Evolutionary conservation across 805 yeast species (phyloP).

Genomic region (Nakazawaea wickerhamii): DNA sequence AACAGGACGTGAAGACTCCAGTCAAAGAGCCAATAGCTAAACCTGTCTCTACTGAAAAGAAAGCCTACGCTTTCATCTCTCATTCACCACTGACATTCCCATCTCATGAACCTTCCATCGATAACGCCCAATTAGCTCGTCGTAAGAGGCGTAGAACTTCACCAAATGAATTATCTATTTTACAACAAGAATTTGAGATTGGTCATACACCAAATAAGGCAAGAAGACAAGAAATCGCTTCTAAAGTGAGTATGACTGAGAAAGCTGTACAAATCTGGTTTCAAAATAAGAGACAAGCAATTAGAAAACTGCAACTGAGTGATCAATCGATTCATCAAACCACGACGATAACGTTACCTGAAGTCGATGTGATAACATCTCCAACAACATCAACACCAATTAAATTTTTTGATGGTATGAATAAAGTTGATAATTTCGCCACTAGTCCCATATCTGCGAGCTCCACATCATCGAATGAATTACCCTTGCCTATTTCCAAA

Average conservation of each 20-base stretch:
- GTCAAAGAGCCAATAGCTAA: neutral
- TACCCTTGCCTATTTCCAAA: neutral
- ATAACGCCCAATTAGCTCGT: constrained; percentile 88
- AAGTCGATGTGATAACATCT: constrained; percentile 5
- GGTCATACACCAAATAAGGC: constrained; percentile 80
- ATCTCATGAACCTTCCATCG: constrained; percentile 74
- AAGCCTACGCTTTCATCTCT: constrained; percentile 79
- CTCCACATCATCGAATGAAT: constrained; percentile 5
- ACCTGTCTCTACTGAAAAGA: constrained; percentile 15
- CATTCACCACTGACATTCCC: constrained; percentile 91
- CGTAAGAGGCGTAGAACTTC: constrained; percentile 94
- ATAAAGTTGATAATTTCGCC: neutral
- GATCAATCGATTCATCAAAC: constrained; percentile 12
- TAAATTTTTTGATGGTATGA: constrained; percentile 1
- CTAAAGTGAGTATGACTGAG: constrained; percentile 86
- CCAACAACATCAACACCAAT: constrained; percentile 3
- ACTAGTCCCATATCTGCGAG: constrained; percentile 11
- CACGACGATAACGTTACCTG: constrained; percentile 13
- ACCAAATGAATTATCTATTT: constrained; percentile 74
- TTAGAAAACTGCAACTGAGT: constrained; percentile 38
- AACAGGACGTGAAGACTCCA: neutral
- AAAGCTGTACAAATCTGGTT: constrained; percentile 98
- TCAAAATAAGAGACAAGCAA: constrained; percentile 87
- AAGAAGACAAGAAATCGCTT: constrained; percentile 74
- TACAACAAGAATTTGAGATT: constrained; percentile 70